These are phyloP conservation scores for Skeletonema marinoi DNA, from an alignment of 108 stramenopile species.

Conservation along the genomic window DNA sequence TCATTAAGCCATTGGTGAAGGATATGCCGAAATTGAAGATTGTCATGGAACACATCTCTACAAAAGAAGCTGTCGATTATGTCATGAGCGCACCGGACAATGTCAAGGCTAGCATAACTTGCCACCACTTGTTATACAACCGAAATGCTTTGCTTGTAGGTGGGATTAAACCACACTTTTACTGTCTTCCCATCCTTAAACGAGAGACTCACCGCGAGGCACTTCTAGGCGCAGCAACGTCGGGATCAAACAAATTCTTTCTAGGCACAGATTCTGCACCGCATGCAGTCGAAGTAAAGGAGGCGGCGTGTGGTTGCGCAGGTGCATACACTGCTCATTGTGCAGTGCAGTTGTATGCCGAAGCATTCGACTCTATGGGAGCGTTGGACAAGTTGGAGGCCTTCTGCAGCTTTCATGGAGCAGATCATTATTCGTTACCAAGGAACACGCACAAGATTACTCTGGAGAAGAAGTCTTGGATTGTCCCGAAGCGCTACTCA, in stretches of 20 bases:
- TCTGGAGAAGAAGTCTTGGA: conserved; percentile 82
- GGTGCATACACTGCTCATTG: conserved; percentile 96
- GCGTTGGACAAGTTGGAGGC: conserved; percentile 89
- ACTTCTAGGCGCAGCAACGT: conserved; percentile 88
- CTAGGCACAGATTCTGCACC: conserved; percentile 98
- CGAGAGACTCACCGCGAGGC: conserved; percentile 93
- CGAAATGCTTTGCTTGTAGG: conserved; percentile 92
- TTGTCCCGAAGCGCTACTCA: conserved; percentile 76
- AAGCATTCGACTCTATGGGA: conserved; percentile 91
- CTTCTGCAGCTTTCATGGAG: conserved; percentile 88
- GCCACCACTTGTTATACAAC: conserved; percentile 98
- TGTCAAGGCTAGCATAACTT: conserved; percentile 96
- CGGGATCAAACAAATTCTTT: conserved; percentile 94
- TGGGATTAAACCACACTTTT: conserved; percentile 96
- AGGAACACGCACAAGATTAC: conserved; percentile 67
- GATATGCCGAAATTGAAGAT: conserved; percentile 91
- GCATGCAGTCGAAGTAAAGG: conserved; percentile 83
- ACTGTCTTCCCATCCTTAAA: conserved; percentile 99
- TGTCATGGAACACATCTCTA: conserved; percentile 97
- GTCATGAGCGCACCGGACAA: conserved; percentile 76
- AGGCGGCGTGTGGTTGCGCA: conserved; percentile 93
- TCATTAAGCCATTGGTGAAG: conserved; percentile 87
- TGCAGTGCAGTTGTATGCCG: conserved; percentile 94
- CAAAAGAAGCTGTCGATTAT: conserved; percentile 92
- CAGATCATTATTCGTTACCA: conserved; percentile 93